These are phyloP conservation scores for Spathaspora passalidarum DNA, from an alignment of 805 yeast species.

Conservation along the genomic window DNA sequence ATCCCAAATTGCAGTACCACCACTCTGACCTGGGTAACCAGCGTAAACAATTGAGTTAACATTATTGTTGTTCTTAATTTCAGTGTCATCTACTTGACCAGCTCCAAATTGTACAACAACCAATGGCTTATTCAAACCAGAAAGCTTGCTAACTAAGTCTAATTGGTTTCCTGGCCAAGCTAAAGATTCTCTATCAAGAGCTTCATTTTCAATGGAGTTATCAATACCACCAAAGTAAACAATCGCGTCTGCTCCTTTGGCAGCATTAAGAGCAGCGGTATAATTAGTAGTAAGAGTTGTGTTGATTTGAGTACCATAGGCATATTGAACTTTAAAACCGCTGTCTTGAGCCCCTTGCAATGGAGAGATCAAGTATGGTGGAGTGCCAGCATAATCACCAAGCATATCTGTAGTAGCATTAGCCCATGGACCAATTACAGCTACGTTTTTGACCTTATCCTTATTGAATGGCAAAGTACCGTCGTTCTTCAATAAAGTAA, in stretches of 20 bases:
- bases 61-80: slow-evolving; percentile 7
- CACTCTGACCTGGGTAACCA: slow-evolving; percentile 11
- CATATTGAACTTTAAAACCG: slow-evolving; percentile 4
- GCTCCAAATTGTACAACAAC: slow-evolving; percentile 7
- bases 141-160: slow-evolving; percentile 5
- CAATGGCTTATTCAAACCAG: slow-evolving; percentile 4
- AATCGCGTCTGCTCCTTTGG: slow-evolving; percentile 7
- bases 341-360: slow-evolving; percentile 4
- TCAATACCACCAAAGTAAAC: slow-evolving; percentile 8
- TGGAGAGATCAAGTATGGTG: slow-evolving; percentile 7
- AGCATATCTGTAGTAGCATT: slow-evolving; percentile 5
- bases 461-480: slow-evolving; percentile 9
- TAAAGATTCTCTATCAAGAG: slow-evolving; percentile 6
- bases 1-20: slow-evolving; percentile 7
- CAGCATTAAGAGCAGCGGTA: slow-evolving; percentile 4
- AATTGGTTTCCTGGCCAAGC: slow-evolving; percentile 8
- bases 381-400: slow-evolving; percentile 7
- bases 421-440: slow-evolving; percentile 10
- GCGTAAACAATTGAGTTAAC: slow-evolving; percentile 8
- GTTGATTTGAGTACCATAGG: slow-evolving; percentile 6
- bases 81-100: slow-evolving; percentile 7
- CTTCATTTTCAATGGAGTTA: slow-evolving; percentile 6
- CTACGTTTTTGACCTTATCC: slow-evolving; percentile 3
- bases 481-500: slow-evolving; percentile 10
- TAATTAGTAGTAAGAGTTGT: slow-evolving; percentile 2